phyloP scores from a whole-genome alignment of 108 stramenopile genomes.

The Cyclostephanos invisitatus region DNA sequence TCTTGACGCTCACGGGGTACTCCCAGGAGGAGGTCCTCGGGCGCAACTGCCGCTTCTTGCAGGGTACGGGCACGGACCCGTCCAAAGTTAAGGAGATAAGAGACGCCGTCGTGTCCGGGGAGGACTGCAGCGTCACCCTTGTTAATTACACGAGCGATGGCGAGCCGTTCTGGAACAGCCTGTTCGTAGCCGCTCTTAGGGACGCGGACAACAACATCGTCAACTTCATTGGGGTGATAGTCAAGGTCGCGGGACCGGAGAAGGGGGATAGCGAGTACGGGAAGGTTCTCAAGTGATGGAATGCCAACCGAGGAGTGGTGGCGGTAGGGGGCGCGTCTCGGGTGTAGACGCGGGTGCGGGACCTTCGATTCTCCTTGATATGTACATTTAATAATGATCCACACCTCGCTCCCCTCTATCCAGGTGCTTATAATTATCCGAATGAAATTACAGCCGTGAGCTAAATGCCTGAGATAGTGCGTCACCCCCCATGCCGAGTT shows the following conservation, averaged over 20 bases:
- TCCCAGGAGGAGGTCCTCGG: conserved; percentile 86
- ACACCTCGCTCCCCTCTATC: background rate
- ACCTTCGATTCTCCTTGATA: background rate
- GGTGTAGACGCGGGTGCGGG: background rate
- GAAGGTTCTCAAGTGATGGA: conserved; percentile 32
- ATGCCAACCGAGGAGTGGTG: background rate
- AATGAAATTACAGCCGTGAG: no score
- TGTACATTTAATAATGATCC: background rate
- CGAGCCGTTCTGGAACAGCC: conserved; percentile 97
- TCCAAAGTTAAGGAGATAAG: conserved; percentile 83
- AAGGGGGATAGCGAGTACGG: conserved; percentile 76
- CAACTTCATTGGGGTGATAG: conserved; percentile 94
- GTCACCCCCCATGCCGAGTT: background rate
- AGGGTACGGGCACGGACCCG: conserved; percentile 88
- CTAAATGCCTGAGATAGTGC: background rate
- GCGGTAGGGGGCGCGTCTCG: background rate
- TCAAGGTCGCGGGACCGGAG: conserved; percentile 72
- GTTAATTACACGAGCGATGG: conserved; percentile 97
- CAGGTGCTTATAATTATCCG: background rate
- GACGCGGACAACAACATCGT: conserved; percentile 93
- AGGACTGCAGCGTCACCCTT: conserved; percentile 88
- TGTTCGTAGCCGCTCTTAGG: conserved; percentile 94
- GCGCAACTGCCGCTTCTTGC: conserved; percentile 96
- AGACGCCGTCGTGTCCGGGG: conserved; percentile 72
- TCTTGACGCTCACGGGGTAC: conserved; percentile 95